phyloP scores from a whole-genome alignment of 1,284 basidiomycete species.

The Leccinum fallax region DNA sequence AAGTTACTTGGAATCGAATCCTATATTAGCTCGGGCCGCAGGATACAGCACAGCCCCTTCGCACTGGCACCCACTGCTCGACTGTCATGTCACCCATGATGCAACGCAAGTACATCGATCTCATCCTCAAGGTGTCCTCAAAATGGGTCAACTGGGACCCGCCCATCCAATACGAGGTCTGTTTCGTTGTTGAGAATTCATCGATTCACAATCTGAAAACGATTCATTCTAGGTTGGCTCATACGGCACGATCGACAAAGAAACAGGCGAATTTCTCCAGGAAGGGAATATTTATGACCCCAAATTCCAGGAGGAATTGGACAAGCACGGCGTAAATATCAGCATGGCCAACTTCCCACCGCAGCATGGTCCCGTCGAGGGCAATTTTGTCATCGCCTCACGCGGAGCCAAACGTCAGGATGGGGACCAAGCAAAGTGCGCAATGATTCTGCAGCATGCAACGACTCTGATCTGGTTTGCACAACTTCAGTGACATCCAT shows the following conservation, averaged over 20 bases:
- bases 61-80: neutral
- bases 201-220: neutral
- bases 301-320: constrained; percentile 24
- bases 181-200: neutral
- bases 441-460: neutral
- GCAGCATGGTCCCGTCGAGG: constrained; percentile 19
- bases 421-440: constrained; percentile 11
- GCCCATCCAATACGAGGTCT: constrained; percentile 16
- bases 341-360: constrained; percentile 22
- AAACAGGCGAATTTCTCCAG: constrained; percentile 20
- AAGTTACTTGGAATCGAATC: too few species aligned
- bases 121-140: constrained; percentile 23
- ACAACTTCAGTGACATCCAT: constrained; percentile 7
- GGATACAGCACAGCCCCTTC: neutral
- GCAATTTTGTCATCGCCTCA: constrained; percentile 25
- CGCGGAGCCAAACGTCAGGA: constrained; percentile 11
- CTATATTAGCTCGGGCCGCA: too few species aligned
- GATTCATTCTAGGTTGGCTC: constrained; percentile 23
- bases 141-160: constrained; percentile 37
- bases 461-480: neutral
- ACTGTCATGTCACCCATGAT: constrained; percentile 9
- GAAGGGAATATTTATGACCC: constrained; percentile 35
- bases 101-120: constrained; percentile 33
- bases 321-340: constrained; percentile 15
- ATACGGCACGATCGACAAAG: constrained; percentile 28